Evolutionary conservation across 305 asterid species (phyloP), one percentile per base, ranked within the genome.

Genomic region (Fraxinus floribunda): DNA sequence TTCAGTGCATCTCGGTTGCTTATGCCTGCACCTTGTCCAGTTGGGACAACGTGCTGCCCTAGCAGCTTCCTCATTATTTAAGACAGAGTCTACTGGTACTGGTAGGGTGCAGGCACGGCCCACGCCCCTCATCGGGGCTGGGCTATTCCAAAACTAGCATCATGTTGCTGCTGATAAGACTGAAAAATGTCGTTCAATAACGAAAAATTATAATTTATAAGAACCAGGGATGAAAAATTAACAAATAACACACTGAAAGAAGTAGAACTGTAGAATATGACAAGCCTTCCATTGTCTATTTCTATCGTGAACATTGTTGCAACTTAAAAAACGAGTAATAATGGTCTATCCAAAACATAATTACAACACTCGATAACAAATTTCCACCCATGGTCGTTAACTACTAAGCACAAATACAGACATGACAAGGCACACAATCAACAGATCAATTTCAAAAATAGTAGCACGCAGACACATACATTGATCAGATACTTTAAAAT

Each of bases 71-170:
- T 70, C 75, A 1, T 35, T 60, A 80, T 64, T 49, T 86, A 83
- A 75, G 84, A 78, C 88, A 81, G 35, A 81, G 36, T 79, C 38
- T 66, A 71, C 79, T 81, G 89, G 91, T 66, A 71, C 79, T 81
- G 89, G 91, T 89, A 85, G 96, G 97, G 95, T 89, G 97, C 98
- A 97, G 99, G 98, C 98, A 91, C 82, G 87, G 95, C 98, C 98
- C 94, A 86, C 3, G 93, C 99, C 98, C 98, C 99, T 97, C 86
- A 97, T 16, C 97, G 98, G 98, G 99, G 98, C 98, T 97, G 98
- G 98, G 99, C 99, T 89, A 97, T 79, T 88, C 98, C 98, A 88
- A 91, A 97, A 88, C 90, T 91, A 68, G 89, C 88, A 86, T 95
- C 99, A 84, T 89, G 89, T 85, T 91, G 98, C 85, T 89, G 93